A percentile compares a stretch with the other conserved stretches of the same genome.
phyloP scores from a whole-genome alignment of 129 eudicot species.

The Arctium minus region DNA sequence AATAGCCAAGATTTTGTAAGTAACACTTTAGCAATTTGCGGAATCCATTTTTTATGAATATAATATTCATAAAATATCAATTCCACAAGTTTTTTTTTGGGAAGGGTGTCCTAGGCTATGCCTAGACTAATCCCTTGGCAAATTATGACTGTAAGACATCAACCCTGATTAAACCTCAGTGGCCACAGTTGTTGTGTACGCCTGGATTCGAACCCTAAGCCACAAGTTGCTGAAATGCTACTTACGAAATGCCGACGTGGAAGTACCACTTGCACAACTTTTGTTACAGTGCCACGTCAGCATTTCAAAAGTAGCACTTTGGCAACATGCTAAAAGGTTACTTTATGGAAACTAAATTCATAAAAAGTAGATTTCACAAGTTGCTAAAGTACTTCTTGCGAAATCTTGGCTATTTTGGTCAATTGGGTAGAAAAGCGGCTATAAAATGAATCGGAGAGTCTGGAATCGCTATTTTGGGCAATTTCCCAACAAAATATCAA shows the following conservation, averaged over 20 bases:
- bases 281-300: not conserved
- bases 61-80: not conserved
- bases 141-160: no score
- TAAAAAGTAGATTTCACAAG: not conserved
- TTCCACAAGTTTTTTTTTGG: not conserved
- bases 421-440: not conserved
- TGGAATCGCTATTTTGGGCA: not conserved
- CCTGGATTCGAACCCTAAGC: no score
- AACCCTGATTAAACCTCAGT: no score
- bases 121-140: no score
- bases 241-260: not conserved
- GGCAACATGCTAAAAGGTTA: not conserved
- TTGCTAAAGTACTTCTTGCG: not conserved
- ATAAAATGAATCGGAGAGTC: not conserved
- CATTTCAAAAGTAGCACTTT: not conserved
- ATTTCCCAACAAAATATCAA: not conserved
- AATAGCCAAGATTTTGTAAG: not conserved
- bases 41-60: not conserved
- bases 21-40: not conserved
- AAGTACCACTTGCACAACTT: not conserved
- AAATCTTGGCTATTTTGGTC: not conserved
- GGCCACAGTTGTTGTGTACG: no score
- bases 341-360: not conserved
- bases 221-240: not conserved
- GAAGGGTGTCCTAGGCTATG: no score